Evolutionary conservation across 2,329 filamentous ascomycete species (phyloP), one percentile per base, ranked within the genome.

Genomic region (Talaromyces sp.): DNA sequence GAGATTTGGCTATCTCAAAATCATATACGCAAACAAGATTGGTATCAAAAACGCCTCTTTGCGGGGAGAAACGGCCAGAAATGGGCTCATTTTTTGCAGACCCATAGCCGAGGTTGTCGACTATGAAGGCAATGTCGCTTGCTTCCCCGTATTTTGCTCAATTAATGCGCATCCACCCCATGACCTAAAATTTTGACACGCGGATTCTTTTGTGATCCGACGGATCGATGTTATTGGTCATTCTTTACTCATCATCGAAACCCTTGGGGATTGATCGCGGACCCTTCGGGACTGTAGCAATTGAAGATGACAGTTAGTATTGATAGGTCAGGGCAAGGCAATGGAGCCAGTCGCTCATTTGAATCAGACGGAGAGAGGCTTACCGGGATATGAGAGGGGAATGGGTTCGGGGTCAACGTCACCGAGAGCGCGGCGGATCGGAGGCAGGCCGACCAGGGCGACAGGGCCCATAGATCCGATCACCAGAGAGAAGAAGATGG

Each of bases 371-470:
- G 20, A 6, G 30, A 16, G 24, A 5, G 22, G 8, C 90, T 73
- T 84, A 97, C 93, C 84, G 55, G 94, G 94, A 80, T 97, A 99
- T 71, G 91, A 95, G 74, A 92, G 77, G 29, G 94, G 94, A 60
- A 97, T 86, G 52, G 80, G 83, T 59, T 84, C 78, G 58, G 88
- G 83, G 65, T 86, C 82, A 64, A 86, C 77, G 71, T 96, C 91
- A 64, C 92, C 92, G 52, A 96, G 74, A 59, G 78, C 80, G 57
- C 79, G 77, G 72, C 92, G 81, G 63, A 95, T 79, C 43, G 90
- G 88, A 39, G 92, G 91, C 1, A 90, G 87, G 51, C 82, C 80
- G 54, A 88, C 73, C 58, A 96, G 78, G 52, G 84, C 77, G 52
- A 89, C 74, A 32, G 93, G 94, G 10, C 91, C 91, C 50, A 85